Conservation (phyloP, 2,329 filamentous ascomycete species). For the Monosporascus cannonballus region DNA sequence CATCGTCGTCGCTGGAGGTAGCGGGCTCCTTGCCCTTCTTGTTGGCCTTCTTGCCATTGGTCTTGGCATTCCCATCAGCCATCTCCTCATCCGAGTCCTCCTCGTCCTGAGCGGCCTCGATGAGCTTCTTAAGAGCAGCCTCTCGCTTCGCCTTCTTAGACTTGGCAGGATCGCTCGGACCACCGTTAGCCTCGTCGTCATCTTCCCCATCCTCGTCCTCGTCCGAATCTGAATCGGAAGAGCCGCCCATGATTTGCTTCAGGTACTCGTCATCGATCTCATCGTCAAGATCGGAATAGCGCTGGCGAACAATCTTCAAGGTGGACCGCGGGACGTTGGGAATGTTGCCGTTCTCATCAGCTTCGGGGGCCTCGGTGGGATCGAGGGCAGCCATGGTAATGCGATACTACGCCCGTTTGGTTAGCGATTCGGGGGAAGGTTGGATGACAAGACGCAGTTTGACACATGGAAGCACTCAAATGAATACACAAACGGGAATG, state of each 20-base stretch:
- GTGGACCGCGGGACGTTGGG: conserved; percentile 69
- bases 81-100: conserved; percentile 65
- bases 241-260: conserved; percentile 44
- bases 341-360: conserved; percentile 55
- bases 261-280: conserved; percentile 64
- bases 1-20: conserved; percentile 34
- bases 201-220: conserved; percentile 45
- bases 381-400: conserved; percentile 99
- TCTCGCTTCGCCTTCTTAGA: conserved; percentile 79
- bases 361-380: conserved; percentile 69
- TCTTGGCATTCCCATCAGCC: conserved; percentile 53
- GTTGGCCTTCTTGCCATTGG: conserved; percentile 54
- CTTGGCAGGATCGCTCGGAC: conserved; percentile 87
- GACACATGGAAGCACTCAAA: not conserved
- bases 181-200: conserved; percentile 75
- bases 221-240: conserved; percentile 43
- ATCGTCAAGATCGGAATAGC: conserved; percentile 51
- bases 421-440: not conserved
- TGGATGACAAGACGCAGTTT: not conserved
- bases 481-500: not conserved
- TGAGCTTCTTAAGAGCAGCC: conserved; percentile 71
- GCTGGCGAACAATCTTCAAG: conserved; percentile 80
- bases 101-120: conserved; percentile 57
- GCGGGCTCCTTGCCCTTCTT: conserved; percentile 69
- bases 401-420: conserved; percentile 60